Conservation (phyloP, 2,329 filamentous ascomycete genomes). For the Fusarium devonianum region DNA sequence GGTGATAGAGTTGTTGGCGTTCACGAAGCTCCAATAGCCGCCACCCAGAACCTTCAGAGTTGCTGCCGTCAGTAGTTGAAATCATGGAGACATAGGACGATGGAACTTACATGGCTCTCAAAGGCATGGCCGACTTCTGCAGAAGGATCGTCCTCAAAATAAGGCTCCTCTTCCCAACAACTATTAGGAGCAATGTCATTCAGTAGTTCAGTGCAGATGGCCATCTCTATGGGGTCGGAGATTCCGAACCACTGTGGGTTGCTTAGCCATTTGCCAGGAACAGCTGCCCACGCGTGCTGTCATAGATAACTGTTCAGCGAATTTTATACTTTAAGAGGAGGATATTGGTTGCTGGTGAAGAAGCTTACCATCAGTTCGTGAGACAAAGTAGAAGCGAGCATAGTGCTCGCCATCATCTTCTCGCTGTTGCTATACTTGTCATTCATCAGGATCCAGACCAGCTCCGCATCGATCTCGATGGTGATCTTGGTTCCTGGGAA, state of each 20-base stretch:
- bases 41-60: slow-evolving; percentile 32
- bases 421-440: slow-evolving; percentile 37
- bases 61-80: neutral
- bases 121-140: slow-evolving; percentile 38
- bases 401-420: slow-evolving; percentile 34
- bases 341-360: neutral
- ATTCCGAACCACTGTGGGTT: slow-evolving; percentile 29
- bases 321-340: too few species aligned
- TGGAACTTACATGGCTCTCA: slow-evolving; percentile 26
- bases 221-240: neutral
- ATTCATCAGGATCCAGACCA: slow-evolving; percentile 39
- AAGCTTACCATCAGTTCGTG: slow-evolving; percentile 43
- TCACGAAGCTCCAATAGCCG: slow-evolving; percentile 28
- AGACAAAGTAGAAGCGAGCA: slow-evolving; percentile 33
- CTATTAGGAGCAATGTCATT: slow-evolving; percentile 3
- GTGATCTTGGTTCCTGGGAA: neutral
- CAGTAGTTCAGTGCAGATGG: slow-evolving; percentile 19
- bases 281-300: slow-evolving; percentile 30
- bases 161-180: slow-evolving; percentile 22
- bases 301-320: slow-evolving; percentile 6
- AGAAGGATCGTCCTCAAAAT: slow-evolving; percentile 36
- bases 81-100: neutral
- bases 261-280: slow-evolving; percentile 23
- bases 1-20: neutral
- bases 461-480: slow-evolving; percentile 26